These are phyloP conservation scores for Elongisporangium prolatum DNA, from an alignment of 352 stramenopile species.

Conservation along the genomic window DNA sequence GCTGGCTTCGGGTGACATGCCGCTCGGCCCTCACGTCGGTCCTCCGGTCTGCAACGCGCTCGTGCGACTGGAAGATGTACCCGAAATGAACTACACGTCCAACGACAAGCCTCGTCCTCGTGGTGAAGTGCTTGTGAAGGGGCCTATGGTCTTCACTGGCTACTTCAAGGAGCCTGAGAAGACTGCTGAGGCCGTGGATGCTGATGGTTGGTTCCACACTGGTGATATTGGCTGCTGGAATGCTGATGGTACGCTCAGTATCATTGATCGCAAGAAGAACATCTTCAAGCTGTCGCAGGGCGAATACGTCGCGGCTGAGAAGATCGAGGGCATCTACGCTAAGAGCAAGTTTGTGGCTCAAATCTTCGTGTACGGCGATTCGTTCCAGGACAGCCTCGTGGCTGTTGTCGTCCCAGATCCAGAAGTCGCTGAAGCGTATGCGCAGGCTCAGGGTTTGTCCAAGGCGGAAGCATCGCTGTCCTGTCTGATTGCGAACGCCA, in stretches of 20 bases:
- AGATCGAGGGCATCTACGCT: no score
- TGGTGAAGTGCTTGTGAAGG: conserved; percentile 79
- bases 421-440: conserved; percentile 69
- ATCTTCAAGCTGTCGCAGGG: no score
- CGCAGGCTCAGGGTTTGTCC: conserved; percentile 3
- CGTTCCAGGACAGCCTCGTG: conserved; percentile 90
- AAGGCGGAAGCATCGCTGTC: no score
- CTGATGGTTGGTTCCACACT: conserved; percentile 93
- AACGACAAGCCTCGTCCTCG: conserved; percentile 35
- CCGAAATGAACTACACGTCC: conserved; percentile 93
- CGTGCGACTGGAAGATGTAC: conserved; percentile 90
- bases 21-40: conserved; percentile 85
- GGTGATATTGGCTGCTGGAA: conserved; percentile 95
- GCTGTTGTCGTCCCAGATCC: conserved; percentile 91
- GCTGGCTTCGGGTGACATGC: conserved; percentile 19
- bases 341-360: no score
- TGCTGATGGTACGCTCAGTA: conserved; percentile 79
- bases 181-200: conserved; percentile 85
- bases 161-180: conserved; percentile 94
- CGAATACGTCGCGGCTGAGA: no score
- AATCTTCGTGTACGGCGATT: no score
- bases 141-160: conserved; percentile 77
- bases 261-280: conserved; percentile 89
- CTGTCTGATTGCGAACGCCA: conserved; percentile 12
- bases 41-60: conserved; percentile 73